Evolutionary conservation across 2,329 filamentous ascomycete genomes (phyloP).

Genomic region (Aspergillus vadensis): DNA sequence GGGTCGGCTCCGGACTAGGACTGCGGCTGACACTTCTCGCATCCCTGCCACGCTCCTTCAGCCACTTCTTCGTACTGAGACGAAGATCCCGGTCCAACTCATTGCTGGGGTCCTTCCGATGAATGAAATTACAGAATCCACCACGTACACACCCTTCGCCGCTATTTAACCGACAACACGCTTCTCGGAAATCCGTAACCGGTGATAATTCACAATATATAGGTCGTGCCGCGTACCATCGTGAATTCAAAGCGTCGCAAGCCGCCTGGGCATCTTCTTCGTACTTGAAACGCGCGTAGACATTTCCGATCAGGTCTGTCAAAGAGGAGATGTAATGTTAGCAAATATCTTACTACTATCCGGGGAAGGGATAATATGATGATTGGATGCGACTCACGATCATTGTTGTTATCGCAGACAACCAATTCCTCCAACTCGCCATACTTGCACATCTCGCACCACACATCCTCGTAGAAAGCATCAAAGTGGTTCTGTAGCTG

Average conservation of each 20-base stretch:
- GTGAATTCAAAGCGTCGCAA: conserved; percentile 88
- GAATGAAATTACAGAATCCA: conserved; percentile 99
- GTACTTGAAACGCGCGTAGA: conserved; percentile 99
- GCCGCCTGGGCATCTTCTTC: conserved; percentile 93
- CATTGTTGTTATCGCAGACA: conserved; percentile 99
- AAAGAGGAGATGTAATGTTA: conserved; percentile 15
- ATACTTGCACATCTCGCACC: conserved; percentile 99
- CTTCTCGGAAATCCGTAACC: conserved; percentile 97
- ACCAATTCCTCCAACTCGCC: conserved; percentile 97
- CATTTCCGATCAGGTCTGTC: conserved; percentile 91
- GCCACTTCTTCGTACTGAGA: conserved; percentile 93
- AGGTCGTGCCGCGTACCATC: conserved; percentile 95
- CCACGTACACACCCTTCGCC: conserved; percentile 95
- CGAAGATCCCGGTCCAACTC: conserved; percentile 88
- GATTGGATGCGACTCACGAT: conserved; percentile 62
- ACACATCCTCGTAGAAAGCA: conserved; percentile 99
- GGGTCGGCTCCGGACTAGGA: conserved; percentile 81
- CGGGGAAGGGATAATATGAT: neutral
- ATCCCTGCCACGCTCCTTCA: conserved; percentile 80
- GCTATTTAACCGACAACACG: conserved; percentile 90
- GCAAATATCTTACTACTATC: neutral
- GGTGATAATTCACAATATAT: conserved; percentile 98
- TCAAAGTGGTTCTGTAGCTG: conserved; percentile 99
- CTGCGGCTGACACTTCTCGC: conserved; percentile 78
- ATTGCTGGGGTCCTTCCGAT: conserved; percentile 88